Percentiles rank a stretch among this genome's conserved stretches.
These are phyloP conservation scores for Phytopythium cucurbitacearum DNA, from an alignment of 352 stramenopile genomes.

Conservation along the genomic window DNA sequence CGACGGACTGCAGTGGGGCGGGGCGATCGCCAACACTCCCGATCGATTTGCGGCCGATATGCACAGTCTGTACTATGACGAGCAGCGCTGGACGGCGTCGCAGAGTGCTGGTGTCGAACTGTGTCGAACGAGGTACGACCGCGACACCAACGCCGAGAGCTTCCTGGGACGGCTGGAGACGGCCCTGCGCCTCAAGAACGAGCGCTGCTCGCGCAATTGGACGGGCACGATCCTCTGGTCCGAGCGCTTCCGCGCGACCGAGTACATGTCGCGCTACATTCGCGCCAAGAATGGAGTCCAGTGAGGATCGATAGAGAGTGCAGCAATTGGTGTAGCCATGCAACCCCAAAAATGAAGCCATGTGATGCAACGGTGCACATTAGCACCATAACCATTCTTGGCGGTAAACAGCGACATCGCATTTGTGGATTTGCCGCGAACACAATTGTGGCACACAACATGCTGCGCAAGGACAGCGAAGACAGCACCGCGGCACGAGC, in stretches of 20 bases:
- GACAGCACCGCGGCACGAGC: not conserved
- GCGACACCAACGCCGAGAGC: slow-evolving; percentile 33
- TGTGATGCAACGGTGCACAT: too few relatives aligned
- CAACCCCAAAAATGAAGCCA: too few relatives aligned
- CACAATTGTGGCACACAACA: too few relatives aligned
- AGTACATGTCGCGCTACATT: slow-evolving; percentile 86
- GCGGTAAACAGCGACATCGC: too few relatives aligned
- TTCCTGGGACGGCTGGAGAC: slow-evolving; percentile 52
- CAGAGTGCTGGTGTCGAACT: slow-evolving; percentile 23
- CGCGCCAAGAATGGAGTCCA: slow-evolving; percentile 53
- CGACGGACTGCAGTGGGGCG: slow-evolving; percentile 32
- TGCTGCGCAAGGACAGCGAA: not conserved
- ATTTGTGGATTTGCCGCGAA: too few relatives aligned
- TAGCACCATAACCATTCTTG: too few relatives aligned
- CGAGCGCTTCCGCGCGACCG: slow-evolving; percentile 72
- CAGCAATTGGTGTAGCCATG: not conserved
- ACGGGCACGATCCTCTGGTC: slow-evolving; percentile 81
- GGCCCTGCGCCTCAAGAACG: slow-evolving; percentile 22
- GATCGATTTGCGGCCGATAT: slow-evolving; percentile 39
- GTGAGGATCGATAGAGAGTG: not conserved
- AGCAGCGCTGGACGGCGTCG: slow-evolving; percentile 28
- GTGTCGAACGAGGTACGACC: slow-evolving; percentile 42
- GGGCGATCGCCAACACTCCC: slow-evolving; percentile 40
- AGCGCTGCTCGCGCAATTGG: slow-evolving; percentile 44
- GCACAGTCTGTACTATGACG: slow-evolving; percentile 38